Percentiles rank a stretch among this genome's conserved stretches.
Conservation (phyloP, 2,329 filamentous ascomycete species). For the Alternaria postmessia region DNA sequence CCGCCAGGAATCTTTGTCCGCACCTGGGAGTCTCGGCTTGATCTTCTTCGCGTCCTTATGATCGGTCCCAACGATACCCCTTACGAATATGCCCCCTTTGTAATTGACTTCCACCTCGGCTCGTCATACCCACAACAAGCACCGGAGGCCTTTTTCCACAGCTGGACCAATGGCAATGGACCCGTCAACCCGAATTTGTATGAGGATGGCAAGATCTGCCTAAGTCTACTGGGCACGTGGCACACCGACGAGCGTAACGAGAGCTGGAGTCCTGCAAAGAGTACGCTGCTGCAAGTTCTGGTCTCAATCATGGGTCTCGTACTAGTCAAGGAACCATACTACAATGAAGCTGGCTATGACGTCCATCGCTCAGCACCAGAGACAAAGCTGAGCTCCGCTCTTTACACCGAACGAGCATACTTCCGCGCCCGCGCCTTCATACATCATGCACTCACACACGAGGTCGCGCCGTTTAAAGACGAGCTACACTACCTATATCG, state of each 20-base stretch:
- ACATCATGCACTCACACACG: constrained; percentile 54
- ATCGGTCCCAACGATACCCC: constrained; percentile 67
- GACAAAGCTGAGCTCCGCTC: constrained; percentile 55
- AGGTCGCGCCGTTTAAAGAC: constrained; percentile 57
- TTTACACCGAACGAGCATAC: constrained; percentile 64
- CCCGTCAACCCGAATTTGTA: constrained; percentile 70
- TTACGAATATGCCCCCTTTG: constrained; percentile 67
- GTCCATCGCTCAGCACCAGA: constrained; percentile 57
- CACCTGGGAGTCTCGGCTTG: constrained; percentile 66
- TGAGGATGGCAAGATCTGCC: constrained; percentile 68
- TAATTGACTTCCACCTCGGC: constrained; percentile 66
- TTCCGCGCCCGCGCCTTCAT: constrained; percentile 63
- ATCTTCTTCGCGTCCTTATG: constrained; percentile 66
- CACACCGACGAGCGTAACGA: constrained; percentile 61
- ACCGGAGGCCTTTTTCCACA: constrained; percentile 66
- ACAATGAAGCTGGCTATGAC: constrained; percentile 71
- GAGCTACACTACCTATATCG: constrained; percentile 64
- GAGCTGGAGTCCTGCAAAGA: constrained; percentile 61
- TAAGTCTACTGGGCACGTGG: constrained; percentile 68
- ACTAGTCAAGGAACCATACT: constrained; percentile 67
- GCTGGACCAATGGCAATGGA: constrained; percentile 62
- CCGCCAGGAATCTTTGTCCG: constrained; percentile 66
- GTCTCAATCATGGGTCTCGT: constrained; percentile 66
- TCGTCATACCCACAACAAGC: constrained; percentile 61
- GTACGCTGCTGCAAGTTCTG: constrained; percentile 65